These are phyloP conservation scores for Simmondsia chinensis DNA, from an alignment of 148 eudicot species.

Conservation along the genomic window DNA sequence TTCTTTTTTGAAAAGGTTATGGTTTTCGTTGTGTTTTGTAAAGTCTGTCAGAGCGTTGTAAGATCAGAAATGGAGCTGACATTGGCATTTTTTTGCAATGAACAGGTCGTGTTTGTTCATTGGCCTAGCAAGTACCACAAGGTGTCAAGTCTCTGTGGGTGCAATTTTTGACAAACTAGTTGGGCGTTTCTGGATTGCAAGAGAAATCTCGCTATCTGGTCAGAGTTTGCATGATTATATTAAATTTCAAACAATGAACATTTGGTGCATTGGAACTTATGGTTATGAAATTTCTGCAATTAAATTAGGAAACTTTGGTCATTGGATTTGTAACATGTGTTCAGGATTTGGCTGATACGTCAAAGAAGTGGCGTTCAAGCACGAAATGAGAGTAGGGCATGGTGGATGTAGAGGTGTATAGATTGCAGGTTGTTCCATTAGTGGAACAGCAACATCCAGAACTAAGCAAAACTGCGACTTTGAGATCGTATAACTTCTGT, in stretches of 20 bases:
- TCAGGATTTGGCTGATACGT: slow-evolving; percentile 14
- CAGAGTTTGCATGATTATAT: slow-evolving; percentile 15
- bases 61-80: slow-evolving; percentile 14
- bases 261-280: slow-evolving; percentile 15
- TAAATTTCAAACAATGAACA: slow-evolving; percentile 10
- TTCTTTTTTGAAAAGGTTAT: slow-evolving; percentile 7
- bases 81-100: slow-evolving; percentile 16
- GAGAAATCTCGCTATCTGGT: slow-evolving; percentile 11
- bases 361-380: slow-evolving; percentile 9
- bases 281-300: slow-evolving; percentile 5
- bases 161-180: slow-evolving; percentile 9
- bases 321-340: slow-evolving; percentile 12
- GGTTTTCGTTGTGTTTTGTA: slow-evolving; percentile 6
- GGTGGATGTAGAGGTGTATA: slow-evolving; percentile 23
- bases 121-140: slow-evolving; percentile 2
- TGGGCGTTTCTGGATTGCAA: slow-evolving; percentile 1
- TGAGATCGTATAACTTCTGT: slow-evolving; percentile 8
- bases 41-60: slow-evolving; percentile 3
- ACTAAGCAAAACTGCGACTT: slow-evolving; percentile 17
- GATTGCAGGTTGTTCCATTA: slow-evolving; percentile 19
- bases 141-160: slow-evolving; percentile 11
- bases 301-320: slow-evolving; percentile 15
- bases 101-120: slow-evolving; percentile 15
- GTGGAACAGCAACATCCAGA: slow-evolving; percentile 14
- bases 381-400: slow-evolving; percentile 35